Evolutionary conservation across 2,329 filamentous ascomycete species (phyloP), one percentile per base, ranked within the genome.

Genomic region (Trichoderma lentiforme): DNA sequence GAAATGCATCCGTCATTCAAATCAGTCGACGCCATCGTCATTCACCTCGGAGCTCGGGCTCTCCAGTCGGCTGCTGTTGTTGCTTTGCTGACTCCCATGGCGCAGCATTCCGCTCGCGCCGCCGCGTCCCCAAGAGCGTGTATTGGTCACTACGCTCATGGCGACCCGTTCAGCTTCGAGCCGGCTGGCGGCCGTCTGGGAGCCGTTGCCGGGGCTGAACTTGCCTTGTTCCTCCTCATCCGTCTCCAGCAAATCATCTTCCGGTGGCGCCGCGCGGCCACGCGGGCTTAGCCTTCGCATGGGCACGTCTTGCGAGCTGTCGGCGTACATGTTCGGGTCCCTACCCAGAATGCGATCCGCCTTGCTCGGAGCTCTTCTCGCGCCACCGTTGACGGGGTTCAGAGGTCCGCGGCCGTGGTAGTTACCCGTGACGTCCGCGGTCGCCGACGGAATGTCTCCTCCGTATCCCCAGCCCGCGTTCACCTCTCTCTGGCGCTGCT

Each of bases 401-500:
- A 53, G 72, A 56, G 73, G 71, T 15, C 53, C 68, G 26, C 71
- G 71, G 70, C 79, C 76, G 69, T 76, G 72, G 76, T 76, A 65
- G 74, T 68, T 43, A 71, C 73, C 71, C 74, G 72, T 58, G 74
- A 71, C 58, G 32, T 71, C 69, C 73, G 64, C 66, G 24, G 60
- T 71, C 43, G 34, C n/a, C 4, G 72, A 73, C 11, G 61, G 60
- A 12, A 67, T 39, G 26, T 78, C 78, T 18, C 74, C 77, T 3
- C 77, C 80, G 9, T 78, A 78, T 39, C 91, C 91, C 91, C 91
- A 93, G 39, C 91, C 91, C 15, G 91, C 91, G 32, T 85, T 87
- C 21, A 87, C 82, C 80, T 94, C 92, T 70, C 91, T 84, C 73
- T 86, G 84, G 63, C 87, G 85, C 78, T 93, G 91, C 64, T 87